Base-by-base conservation (phyloP, 768 basidiomycete genomes). In the Lactarius hengduanensis region DNA sequence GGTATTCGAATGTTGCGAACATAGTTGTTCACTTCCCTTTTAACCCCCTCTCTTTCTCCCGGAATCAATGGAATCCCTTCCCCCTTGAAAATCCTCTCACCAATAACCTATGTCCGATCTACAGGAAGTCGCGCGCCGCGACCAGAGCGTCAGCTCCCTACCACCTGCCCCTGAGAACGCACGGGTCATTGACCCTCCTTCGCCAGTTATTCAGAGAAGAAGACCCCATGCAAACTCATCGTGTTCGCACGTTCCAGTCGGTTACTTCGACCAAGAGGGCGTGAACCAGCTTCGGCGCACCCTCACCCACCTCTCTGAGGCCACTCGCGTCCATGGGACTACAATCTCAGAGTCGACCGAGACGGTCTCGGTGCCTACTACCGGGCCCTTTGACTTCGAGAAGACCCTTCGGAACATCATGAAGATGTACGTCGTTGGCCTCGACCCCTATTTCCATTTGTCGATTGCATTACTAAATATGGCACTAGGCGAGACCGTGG, bases 201-300 rank as follows among this genome's bases (percentile, higher is more conserved):
- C 43, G 26, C 47, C 57, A 38, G 1, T 36, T 45, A 15, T 34
- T 18, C 32, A 55, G 10, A 55, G 3, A 2, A 26, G 18, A 7
- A 16, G 18, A 5, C 18, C 7, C 2, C 34, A 22, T 20, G 8
- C 22, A 11, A 4, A 41, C 11, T 20, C 53, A n/a, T 3, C 26
- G 0, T 45, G 57, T 34, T 38, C 41, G 15, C 77, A 72, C 63
- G 80, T 84, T 3, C 74, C 77, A 30, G 64, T 84, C 22, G 82
- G 81, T 56, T 80, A 79, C 69, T 87, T 88, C 70, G 86, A 88
- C 73, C 84, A 81, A 1, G 70, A 71, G 22, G 87, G 86, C 10
- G 80, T 84, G 41, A 72, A 70, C 3, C 69, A 77, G 55, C 77
- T 86, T 6, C 75, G 75, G 13, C 72, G 74, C 68, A 78, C 76